Conservation (phyloP, 768 basidiomycete genomes). For the Boletus vermiculosoides region DNA sequence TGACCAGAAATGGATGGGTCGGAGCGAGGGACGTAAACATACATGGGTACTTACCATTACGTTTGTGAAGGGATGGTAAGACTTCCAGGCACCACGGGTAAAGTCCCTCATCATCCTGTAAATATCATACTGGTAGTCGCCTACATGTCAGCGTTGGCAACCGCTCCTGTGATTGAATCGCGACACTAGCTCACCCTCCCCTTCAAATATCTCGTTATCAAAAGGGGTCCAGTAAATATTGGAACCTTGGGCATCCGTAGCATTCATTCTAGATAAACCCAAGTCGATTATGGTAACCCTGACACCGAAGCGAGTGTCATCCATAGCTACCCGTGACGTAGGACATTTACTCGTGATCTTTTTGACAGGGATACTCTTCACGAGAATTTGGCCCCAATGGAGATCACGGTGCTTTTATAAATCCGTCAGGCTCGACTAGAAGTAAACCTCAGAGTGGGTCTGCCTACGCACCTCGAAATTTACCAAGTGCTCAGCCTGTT, state of each 20-base stretch:
- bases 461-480: constrained; percentile 75
- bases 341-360: constrained; percentile 34
- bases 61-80: constrained; percentile 80
- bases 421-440: constrained; percentile 1
- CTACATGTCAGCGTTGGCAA: constrained; percentile 37
- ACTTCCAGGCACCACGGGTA: constrained; percentile 66
- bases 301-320: constrained; percentile 64
- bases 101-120: constrained; percentile 83
- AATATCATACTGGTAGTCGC: constrained; percentile 92
- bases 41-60: constrained; percentile 68
- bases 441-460: neutral
- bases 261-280: constrained; percentile 84
- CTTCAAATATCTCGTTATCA: constrained; percentile 89
- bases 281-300: constrained; percentile 89
- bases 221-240: constrained; percentile 73
- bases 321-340: constrained; percentile 53
- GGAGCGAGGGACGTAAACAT: neutral
- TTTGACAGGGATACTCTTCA: constrained; percentile 51
- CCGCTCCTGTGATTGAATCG: neutral
- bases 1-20: constrained; percentile 10
- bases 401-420: constrained; percentile 86
- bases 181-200: constrained; percentile 61
- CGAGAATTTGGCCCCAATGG: constrained; percentile 96
- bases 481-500: constrained; percentile 74
- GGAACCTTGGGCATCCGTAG: constrained; percentile 45